Conservation (phyloP, 768 basidiomycete species). For the Kwoniella dejecticola region DNA sequence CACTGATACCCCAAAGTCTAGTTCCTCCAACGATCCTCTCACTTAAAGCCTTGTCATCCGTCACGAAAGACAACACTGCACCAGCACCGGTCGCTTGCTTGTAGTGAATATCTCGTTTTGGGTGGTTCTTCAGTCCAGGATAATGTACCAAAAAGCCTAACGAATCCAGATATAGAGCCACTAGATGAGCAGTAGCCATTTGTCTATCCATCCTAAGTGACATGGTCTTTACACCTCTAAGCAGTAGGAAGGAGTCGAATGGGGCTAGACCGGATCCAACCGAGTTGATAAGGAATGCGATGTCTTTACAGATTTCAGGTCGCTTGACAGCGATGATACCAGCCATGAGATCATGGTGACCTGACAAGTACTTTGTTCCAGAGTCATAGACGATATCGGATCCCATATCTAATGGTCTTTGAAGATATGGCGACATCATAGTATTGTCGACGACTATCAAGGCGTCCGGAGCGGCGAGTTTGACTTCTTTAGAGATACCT, state of each 20-base stretch:
- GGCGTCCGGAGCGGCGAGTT: slow-evolving; percentile 57
- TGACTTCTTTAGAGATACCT: slow-evolving; percentile 77
- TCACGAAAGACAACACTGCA: slow-evolving; percentile 91
- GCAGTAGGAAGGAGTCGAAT: slow-evolving; percentile 92
- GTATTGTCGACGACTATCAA: slow-evolving; percentile 73
- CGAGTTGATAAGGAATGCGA: slow-evolving; percentile 88
- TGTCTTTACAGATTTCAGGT: slow-evolving; percentile 84
- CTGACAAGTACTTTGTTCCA: slow-evolving; percentile 94
- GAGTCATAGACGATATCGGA: slow-evolving; percentile 98
- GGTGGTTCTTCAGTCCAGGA: slow-evolving; percentile 81
- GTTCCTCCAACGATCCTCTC: slow-evolving; percentile 91
- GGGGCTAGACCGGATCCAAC: slow-evolving; percentile 93
- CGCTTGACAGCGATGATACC: slow-evolving; percentile 90
- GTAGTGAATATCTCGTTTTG: slow-evolving; percentile 82
- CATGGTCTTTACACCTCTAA: slow-evolving; percentile 93
- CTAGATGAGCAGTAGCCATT: slow-evolving; percentile 74
- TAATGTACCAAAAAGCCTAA: slow-evolving; percentile 91
- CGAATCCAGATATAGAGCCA: slow-evolving; percentile 78
- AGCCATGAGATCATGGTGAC: slow-evolving; percentile 99
- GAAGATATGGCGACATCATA: slow-evolving; percentile 99
- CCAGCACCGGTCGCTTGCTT: slow-evolving; percentile 88
- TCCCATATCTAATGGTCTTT: slow-evolving; percentile 90
- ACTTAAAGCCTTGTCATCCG: slow-evolving; percentile 83
- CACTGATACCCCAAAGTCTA: slow-evolving; percentile 93
- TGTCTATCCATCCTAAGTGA: slow-evolving; percentile 95